Conservation (phyloP, 1,139 yeast genomes). For the Diutina pseudorugosa region DNA sequence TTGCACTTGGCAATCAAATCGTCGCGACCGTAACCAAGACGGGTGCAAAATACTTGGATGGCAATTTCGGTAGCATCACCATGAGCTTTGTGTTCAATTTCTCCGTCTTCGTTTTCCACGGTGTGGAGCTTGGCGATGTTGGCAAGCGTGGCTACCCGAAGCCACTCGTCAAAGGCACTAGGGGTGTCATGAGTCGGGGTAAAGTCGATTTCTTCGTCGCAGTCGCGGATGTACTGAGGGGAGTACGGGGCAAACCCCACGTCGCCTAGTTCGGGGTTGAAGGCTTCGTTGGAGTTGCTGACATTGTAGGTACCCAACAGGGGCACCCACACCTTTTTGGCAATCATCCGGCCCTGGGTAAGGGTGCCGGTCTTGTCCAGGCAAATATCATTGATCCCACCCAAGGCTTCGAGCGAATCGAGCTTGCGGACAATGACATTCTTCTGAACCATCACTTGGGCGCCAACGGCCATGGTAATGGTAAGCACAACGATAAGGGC, state of each 20-base stretch:
- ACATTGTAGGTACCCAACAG: slow-evolving; percentile 54
- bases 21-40: slow-evolving; percentile 40
- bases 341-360: slow-evolving; percentile 73
- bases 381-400: slow-evolving; percentile 72
- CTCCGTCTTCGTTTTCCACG: slow-evolving; percentile 26
- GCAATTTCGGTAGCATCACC: slow-evolving; percentile 87
- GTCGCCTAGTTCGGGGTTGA: slow-evolving; percentile 59
- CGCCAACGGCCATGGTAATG: slow-evolving; percentile 80
- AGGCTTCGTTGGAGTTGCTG: slow-evolving; percentile 51
- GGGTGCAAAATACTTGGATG: slow-evolving; percentile 56
- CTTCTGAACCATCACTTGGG: slow-evolving; percentile 62
- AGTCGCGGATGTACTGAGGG: slow-evolving; percentile 28
- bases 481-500: slow-evolving; percentile 71
- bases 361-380: slow-evolving; percentile 79
- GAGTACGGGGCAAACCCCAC: slow-evolving; percentile 28
- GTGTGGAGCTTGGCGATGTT: slow-evolving; percentile 54
- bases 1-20: slow-evolving; percentile 17
- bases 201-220: slow-evolving; percentile 26
- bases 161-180: slow-evolving; percentile 22
- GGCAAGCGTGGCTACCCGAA: slow-evolving; percentile 54
- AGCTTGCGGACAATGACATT: slow-evolving; percentile 68
- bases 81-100: slow-evolving; percentile 52
- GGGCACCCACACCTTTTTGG: slow-evolving; percentile 69
- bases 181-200: slow-evolving; percentile 9
- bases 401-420: slow-evolving; percentile 70